These are phyloP conservation scores for Fraxinus excelsior DNA, from an alignment of 257 asterid species.

Conservation along the genomic window DNA sequence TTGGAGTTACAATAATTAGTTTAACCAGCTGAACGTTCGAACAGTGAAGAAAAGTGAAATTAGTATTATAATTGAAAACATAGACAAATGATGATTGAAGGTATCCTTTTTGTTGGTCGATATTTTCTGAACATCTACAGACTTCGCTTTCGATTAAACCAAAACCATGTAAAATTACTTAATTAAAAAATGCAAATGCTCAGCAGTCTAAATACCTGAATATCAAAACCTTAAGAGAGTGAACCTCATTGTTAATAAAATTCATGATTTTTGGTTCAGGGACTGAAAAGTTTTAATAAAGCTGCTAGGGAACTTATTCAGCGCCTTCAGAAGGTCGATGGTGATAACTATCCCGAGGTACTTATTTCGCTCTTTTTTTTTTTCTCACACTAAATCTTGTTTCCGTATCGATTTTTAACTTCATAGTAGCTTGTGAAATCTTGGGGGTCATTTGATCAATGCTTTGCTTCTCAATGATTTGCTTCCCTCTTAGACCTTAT, in stretches of 20 bases:
- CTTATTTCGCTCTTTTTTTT: neutral
- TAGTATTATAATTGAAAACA: no score
- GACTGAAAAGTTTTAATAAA: conserved; percentile 80
- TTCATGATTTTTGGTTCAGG: conserved; percentile 46
- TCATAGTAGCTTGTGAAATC: neutral
- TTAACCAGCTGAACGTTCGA: neutral
- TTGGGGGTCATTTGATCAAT: neutral
- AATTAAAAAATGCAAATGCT: neutral
- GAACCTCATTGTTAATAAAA: neutral
- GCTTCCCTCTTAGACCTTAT: conserved; percentile 53
- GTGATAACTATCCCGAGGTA: conserved; percentile 97
- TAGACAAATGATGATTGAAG: neutral
- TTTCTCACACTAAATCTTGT: neutral
- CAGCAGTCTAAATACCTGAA: neutral
- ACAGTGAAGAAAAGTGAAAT: neutral
- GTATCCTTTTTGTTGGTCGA: neutral
- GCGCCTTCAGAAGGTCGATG: conserved; percentile 85
- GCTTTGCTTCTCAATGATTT: neutral
- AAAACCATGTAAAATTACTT: neutral
- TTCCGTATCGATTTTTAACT: neutral
- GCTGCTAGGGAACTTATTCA: conserved; percentile 89
- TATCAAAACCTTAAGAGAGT: neutral
- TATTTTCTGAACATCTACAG: neutral
- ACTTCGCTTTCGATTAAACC: neutral
- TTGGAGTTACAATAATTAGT: neutral